Conservation (phyloP, 2,329 filamentous ascomycete genomes). For the Elsinoe australis region DNA sequence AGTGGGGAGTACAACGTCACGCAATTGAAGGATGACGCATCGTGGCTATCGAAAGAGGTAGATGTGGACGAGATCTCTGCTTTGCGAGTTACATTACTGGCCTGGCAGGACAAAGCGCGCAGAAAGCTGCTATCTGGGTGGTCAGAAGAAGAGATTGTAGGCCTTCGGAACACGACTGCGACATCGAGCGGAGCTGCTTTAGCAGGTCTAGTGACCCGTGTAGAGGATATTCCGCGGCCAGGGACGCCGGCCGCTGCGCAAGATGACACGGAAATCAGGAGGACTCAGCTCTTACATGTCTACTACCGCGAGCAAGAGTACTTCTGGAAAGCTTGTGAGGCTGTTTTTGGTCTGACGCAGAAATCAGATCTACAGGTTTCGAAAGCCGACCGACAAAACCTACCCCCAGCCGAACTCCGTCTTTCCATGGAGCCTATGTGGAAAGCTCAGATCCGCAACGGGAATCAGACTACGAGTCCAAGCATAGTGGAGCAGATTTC, state of each 20-base stretch:
- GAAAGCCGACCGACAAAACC: background rate
- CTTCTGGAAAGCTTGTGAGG: conserved; percentile 9
- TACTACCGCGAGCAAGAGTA: conserved; percentile 6
- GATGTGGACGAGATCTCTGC: conserved; percentile 75
- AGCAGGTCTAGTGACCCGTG: conserved; percentile 35
- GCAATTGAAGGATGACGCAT: conserved; percentile 72
- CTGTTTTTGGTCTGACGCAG: conserved; percentile 5
- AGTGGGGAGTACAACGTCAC: conserved; percentile 64
- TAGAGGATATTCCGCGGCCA: background rate
- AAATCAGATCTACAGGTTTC: conserved; percentile 4
- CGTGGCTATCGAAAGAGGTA: conserved; percentile 75
- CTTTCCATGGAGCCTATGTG: background rate
- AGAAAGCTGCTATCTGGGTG: conserved; percentile 61
- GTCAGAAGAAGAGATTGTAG: conserved; percentile 69
- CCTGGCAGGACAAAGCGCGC: conserved; percentile 76
- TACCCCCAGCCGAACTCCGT: background rate
- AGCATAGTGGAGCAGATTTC: background rate
- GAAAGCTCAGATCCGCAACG: background rate
- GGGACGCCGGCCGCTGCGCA: background rate
- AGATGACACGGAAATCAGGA: background rate
- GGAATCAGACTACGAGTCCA: background rate
- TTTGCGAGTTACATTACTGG: conserved; percentile 69
- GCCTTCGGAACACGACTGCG: conserved; percentile 66
- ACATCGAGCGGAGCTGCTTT: conserved; percentile 49
- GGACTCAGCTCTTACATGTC: background rate